Evolutionary conservation across 73 alveolate species (phyloP).

Genomic region (Tetrahymena thermophila): DNA sequence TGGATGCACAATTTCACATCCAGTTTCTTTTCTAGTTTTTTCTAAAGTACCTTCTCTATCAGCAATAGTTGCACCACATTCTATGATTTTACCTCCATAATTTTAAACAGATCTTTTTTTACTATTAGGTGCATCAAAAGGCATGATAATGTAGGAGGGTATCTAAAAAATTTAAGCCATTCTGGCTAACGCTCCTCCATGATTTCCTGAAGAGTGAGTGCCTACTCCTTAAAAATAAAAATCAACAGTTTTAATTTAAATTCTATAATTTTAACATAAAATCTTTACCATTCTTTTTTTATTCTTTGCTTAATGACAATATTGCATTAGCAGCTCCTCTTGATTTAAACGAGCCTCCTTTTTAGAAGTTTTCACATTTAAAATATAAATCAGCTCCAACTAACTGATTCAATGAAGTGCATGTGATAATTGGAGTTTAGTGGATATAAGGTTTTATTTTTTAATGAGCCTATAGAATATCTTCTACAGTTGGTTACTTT

Average conservation of each 20-base stretch:
- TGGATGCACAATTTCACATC: background rate
- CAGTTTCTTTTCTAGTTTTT: background rate
- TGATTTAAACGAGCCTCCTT: background rate
- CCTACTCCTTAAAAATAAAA: background rate
- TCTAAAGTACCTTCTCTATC: background rate
- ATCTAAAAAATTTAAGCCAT: background rate
- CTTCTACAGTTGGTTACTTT: background rate
- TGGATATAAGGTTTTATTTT: background rate
- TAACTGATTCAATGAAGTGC: background rate
- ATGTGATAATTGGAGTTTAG: constrained; percentile 1
- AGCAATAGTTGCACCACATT: background rate
- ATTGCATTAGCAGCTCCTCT: constrained; percentile 8
- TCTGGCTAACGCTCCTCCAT: background rate
- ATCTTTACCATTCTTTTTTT: background rate
- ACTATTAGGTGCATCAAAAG: background rate
- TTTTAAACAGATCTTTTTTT: background rate
- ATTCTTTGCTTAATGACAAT: background rate
- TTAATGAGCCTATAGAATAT: background rate
- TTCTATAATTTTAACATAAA: background rate
- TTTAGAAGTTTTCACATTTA: background rate
- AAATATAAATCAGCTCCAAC: background rate
- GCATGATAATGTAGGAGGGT: background rate
- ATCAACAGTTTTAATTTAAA: background rate
- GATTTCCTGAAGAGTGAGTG: background rate
- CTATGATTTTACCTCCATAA: background rate